phyloP scores from a whole-genome alignment of 108 stramenopile genomes.

The Cyclotella kingstonii region DNA sequence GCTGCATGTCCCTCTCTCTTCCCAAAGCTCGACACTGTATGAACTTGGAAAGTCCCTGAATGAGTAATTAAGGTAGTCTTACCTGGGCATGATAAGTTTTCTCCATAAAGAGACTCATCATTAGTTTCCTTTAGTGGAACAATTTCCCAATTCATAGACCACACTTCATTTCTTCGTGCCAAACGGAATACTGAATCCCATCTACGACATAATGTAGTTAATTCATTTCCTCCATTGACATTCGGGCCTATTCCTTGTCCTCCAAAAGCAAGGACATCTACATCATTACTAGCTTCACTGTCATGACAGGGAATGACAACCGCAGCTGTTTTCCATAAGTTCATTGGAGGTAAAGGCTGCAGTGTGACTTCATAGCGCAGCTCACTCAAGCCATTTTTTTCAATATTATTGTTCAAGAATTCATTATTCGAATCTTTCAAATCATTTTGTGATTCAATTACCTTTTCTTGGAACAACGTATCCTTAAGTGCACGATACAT shows the following conservation, averaged over 20 bases:
- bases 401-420: too few species aligned
- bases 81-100: background rate
- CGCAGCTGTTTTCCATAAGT: constrained; percentile 69
- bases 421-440: background rate
- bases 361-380: constrained; percentile 13
- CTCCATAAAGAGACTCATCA: background rate
- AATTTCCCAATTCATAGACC: constrained; percentile 39
- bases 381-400: too few species aligned
- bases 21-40: constrained; percentile 10
- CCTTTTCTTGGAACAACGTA: constrained; percentile 36
- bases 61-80: constrained; percentile 6
- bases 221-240: background rate
- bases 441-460: background rate
- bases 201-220: constrained; percentile 18
- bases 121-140: background rate
- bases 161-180: constrained; percentile 16
- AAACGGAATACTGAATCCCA: constrained; percentile 46
- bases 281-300: constrained; percentile 1
- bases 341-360: constrained; percentile 51
- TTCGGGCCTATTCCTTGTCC: constrained; percentile 79
- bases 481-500: constrained; percentile 42
- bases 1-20: constrained; percentile 38
- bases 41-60: constrained; percentile 29
- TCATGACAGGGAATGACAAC: constrained; percentile 31
- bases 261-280: constrained; percentile 62